Percentiles rank a stretch among this genome's conserved stretches.
These are phyloP conservation scores for Thymus quinquecostatus DNA, from an alignment of 257 asterid genomes.

Conservation along the genomic window DNA sequence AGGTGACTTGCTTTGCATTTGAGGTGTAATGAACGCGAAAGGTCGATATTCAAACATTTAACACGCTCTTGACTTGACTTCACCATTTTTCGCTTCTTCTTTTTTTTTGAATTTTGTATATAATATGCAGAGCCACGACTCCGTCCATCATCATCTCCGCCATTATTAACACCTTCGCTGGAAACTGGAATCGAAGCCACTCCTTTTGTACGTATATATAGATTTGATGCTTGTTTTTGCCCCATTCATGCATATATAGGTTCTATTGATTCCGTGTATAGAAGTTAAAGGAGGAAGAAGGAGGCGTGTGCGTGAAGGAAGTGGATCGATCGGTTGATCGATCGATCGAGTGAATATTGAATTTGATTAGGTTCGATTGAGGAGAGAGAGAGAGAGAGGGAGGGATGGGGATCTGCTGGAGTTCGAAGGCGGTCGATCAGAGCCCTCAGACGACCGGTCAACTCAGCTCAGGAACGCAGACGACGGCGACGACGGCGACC, in stretches of 20 bases:
- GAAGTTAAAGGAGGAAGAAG: no score
- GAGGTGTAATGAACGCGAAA: not conserved
- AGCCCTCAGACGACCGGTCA: conserved; percentile 37
- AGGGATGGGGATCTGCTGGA: conserved; percentile 47
- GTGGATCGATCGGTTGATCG: no score
- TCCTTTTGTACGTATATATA: no score
- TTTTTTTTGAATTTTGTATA: not conserved
- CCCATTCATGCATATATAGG: not conserved
- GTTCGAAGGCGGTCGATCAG: conserved; percentile 33
- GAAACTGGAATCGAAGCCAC: no score
- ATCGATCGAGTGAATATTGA: not conserved
- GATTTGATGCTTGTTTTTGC: no score
- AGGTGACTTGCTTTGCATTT: not conserved
- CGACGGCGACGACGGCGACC: conserved; percentile 36
- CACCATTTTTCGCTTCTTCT: not conserved
- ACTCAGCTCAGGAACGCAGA: conserved; percentile 40
- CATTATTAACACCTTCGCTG: not conserved
- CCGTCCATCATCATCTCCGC: not conserved
- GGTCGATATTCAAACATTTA: not conserved
- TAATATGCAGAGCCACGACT: not conserved
- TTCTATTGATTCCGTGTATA: not conserved
- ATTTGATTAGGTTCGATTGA: not conserved
- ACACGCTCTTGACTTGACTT: conserved; percentile 34
- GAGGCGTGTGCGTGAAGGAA: no score
- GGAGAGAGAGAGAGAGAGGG: no score